Percentiles rank a stretch among this genome's conserved stretches.
phyloP scores from a whole-genome alignment of 1,284 basidiomycete genomes.

The Stereum hirsutum region DNA sequence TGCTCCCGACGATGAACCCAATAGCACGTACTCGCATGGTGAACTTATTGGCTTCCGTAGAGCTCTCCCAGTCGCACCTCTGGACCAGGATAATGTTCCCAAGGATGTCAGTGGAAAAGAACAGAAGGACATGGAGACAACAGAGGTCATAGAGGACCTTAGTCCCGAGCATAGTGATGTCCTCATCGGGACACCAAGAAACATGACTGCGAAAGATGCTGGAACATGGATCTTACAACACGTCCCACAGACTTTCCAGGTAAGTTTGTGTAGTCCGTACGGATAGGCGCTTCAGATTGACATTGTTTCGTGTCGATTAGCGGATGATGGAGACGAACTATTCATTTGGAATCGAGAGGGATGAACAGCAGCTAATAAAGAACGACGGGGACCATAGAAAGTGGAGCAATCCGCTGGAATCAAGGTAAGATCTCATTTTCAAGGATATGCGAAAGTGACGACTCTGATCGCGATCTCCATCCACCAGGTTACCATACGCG shows the following conservation, averaged over 20 bases:
- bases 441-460: no score
- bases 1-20: slow-evolving; percentile 73
- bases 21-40: slow-evolving; percentile 66
- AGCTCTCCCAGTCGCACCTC: slow-evolving; percentile 9
- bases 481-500: slow-evolving; percentile 70
- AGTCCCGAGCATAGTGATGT: no score
- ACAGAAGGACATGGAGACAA: no score
- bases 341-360: slow-evolving; percentile 86
- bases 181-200: slow-evolving; percentile 35
- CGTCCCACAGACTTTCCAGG: slow-evolving; percentile 79
- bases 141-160: no score
- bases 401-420: slow-evolving; percentile 96
- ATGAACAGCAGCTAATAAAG: slow-evolving; percentile 50
- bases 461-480: no score
- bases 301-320: slow-evolving; percentile 27
- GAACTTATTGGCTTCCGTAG: slow-evolving; percentile 77
- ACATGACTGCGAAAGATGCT: slow-evolving; percentile 78
- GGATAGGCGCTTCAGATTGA: background rate
- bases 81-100: slow-evolving; percentile 19
- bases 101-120: slow-evolving; percentile 6
- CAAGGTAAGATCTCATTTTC: slow-evolving; percentile 38
- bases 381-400: slow-evolving; percentile 72
- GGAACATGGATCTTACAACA: slow-evolving; percentile 79
- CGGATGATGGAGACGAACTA: slow-evolving; percentile 90
- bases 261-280: slow-evolving; percentile 17